Base-by-base conservation (phyloP, 164 flowering plant genomes). In the Macadamia tetraphylla region DNA sequence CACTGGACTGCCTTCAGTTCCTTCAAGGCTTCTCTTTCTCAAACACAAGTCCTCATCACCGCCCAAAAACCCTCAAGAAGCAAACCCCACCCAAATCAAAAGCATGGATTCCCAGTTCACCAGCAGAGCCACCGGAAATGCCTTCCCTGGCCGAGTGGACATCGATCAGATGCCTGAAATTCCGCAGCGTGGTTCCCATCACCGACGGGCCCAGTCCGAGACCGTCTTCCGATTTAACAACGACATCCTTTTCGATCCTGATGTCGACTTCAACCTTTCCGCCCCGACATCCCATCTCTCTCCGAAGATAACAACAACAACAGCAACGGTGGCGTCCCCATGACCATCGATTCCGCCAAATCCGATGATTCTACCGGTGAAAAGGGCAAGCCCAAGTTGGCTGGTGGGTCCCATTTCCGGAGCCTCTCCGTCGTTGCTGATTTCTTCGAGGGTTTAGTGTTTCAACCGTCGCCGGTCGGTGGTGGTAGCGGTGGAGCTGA, bases 391-490 rank as follows among this genome's bases (percentile, higher is more conserved):
- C 65, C 52, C 15, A 67, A 49, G 43, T 5, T 56, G 52, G 65
- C 51, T 35, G 69, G 72, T 30, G 31, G 46, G 62, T 49, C 67
- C 40, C 97, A 86, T 76, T 62, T 84, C 64, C 75, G 97, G 80
- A 94, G 98, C 81, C 72, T 90, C 17, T 94, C 98, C 0, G 88
- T 92, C 17, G 98, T 88, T 68, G 91, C 92, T 12, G 94, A 88
- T 57, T 92, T 94, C 72, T 90, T 91, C 61, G 97, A 92, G 9
- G 87, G 88, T 42, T 58, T 94, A 52, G 80, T 70, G 42, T 71
- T 80, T 70, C 71, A 67, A 44, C 66, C 66, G 11, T 44, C 67
- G 35, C 62, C 35, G 31, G 75, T 58, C 6, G 80, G 67, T 8
- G 80, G 70, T 60, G 84, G 70, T 51, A 77, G 67, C 6, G 80